A percentile compares a stretch with the other conserved stretches of the same genome.
These are phyloP conservation scores for Plasmodium ovale DNA, from an alignment of 169 alveolate species.

Conservation along the genomic window DNA sequence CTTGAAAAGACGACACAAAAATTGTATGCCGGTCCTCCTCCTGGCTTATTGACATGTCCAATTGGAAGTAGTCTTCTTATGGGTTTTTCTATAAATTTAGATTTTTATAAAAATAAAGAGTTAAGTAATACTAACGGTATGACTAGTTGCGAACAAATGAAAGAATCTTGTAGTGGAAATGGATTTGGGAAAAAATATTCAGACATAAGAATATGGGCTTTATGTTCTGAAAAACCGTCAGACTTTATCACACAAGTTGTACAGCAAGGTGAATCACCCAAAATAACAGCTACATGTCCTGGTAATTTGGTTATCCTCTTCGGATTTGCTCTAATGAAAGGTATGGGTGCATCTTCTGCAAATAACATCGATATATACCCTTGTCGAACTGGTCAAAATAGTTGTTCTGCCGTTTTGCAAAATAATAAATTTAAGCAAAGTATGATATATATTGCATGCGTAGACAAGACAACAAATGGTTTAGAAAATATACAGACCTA, in stretches of 20 bases:
- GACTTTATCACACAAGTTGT: slow-evolving; percentile 84
- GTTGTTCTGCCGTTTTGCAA: slow-evolving; percentile 74
- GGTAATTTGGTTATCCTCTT: slow-evolving; percentile 69
- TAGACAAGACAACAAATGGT: slow-evolving; percentile 63
- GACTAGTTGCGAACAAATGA: slow-evolving; percentile 81
- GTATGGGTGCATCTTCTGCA: slow-evolving; percentile 77
- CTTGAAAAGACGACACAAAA: slow-evolving; percentile 77
- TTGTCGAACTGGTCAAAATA: slow-evolving; percentile 80
- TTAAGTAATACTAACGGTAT: slow-evolving; percentile 51
- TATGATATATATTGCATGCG: slow-evolving; percentile 75
- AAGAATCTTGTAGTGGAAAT: slow-evolving; percentile 86
- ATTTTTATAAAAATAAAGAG: slow-evolving; percentile 62
- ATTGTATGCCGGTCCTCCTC: slow-evolving; percentile 84
- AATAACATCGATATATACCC: slow-evolving; percentile 74
- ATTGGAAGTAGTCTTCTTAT: slow-evolving; percentile 80
- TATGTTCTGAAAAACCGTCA: slow-evolving; percentile 84
- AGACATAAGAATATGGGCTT: slow-evolving; percentile 84
- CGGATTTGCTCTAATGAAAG: slow-evolving; percentile 79
- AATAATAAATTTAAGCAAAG: slow-evolving; percentile 69
- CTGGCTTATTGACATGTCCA: slow-evolving; percentile 89
- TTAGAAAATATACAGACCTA: slow-evolving; percentile 71
- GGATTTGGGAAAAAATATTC: slow-evolving; percentile 69
- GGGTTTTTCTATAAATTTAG: slow-evolving; percentile 85
- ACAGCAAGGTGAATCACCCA: slow-evolving; percentile 73
- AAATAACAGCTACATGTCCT: slow-evolving; percentile 82